These are phyloP conservation scores for Cytospora paraplurivora DNA, from an alignment of 2,329 filamentous ascomycete genomes.

Conservation along the genomic window DNA sequence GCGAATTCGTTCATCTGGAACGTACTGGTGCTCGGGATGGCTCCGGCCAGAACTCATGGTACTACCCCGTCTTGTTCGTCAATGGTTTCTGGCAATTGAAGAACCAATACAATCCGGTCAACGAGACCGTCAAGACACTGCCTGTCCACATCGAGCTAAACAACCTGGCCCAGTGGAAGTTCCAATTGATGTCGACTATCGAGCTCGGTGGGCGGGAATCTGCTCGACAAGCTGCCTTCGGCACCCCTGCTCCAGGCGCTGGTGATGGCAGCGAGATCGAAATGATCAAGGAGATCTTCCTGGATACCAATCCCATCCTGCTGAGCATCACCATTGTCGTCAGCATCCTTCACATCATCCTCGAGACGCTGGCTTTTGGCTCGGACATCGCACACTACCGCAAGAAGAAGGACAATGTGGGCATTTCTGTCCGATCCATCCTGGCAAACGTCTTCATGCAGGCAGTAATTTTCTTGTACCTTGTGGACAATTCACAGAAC, in stretches of 20 bases:
- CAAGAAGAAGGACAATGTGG: conserved; percentile 99
- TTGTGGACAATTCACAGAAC: conserved; percentile 95
- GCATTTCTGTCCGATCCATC: conserved; percentile 94
- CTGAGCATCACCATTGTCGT: conserved; percentile 83
- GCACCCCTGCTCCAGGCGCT: conserved; percentile 69
- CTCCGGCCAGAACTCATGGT: conserved; percentile 88
- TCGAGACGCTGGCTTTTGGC: conserved; percentile 95
- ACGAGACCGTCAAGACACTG: conserved; percentile 81
- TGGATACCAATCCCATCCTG: conserved; percentile 92
- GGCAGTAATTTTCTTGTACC: conserved; percentile 89
- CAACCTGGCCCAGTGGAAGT: conserved; percentile 87
- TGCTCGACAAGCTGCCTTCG: conserved; percentile 74
- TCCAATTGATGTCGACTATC: conserved; percentile 78
- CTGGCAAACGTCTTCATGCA: conserved; percentile 99
- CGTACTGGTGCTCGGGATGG: conserved; percentile 78
- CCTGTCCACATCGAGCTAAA: conserved; percentile 82
- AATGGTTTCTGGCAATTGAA: conserved; percentile 98
- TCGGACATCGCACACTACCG: conserved; percentile 97
- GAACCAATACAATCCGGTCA: conserved; percentile 87
- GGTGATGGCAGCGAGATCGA: conserved; percentile 94
- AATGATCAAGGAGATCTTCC: conserved; percentile 92
- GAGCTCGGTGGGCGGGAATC: conserved; percentile 87
- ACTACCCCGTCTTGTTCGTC: conserved; percentile 83
- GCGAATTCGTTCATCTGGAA: conserved; percentile 80
- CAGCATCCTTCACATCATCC: conserved; percentile 87